Evolutionary conservation across 371 early-diverging fungal species (phyloP).

Genomic region (Coemansia sp.): DNA sequence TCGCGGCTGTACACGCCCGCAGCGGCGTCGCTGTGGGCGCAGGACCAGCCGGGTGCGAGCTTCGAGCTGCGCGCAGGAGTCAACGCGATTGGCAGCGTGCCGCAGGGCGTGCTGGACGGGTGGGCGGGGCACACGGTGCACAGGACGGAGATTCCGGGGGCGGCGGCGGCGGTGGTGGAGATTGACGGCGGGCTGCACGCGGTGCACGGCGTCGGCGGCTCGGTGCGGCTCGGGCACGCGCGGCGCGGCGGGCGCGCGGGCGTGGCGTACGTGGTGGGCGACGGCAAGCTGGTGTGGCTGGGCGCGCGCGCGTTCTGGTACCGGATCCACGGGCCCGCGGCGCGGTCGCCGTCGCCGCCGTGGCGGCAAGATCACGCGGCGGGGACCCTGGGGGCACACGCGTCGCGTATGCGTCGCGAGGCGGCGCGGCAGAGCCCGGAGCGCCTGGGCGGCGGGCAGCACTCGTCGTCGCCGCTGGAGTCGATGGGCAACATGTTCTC

Average conservation of each 20-base stretch:
- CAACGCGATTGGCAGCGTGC: background rate
- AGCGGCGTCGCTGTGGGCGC: slow-evolving; percentile 13
- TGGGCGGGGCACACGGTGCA: background rate
- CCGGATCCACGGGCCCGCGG: slow-evolving; percentile 10
- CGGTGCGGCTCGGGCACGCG: slow-evolving; percentile 28
- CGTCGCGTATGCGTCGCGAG: slow-evolving; percentile 3
- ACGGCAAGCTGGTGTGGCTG: slow-evolving; percentile 38
- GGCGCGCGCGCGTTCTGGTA: slow-evolving; percentile 35
- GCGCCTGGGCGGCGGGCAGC: background rate
- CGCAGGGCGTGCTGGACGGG: background rate
- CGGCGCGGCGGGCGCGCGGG: slow-evolving; percentile 4
- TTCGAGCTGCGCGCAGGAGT: slow-evolving; percentile 4
- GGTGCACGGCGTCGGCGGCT: slow-evolving; percentile 11
- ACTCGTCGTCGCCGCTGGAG: background rate
- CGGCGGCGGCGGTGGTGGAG: slow-evolving; percentile 13
- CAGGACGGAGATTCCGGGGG: background rate
- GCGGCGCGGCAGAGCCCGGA: no score
- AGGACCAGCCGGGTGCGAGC: background rate
- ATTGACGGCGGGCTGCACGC: slow-evolving; percentile 22
- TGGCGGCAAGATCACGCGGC: slow-evolving; percentile 13
- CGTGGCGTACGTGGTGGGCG: slow-evolving; percentile 22
- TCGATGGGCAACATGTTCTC: background rate
- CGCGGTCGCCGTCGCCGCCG: slow-evolving; percentile 29
- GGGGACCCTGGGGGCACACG: background rate
- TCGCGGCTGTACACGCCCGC: slow-evolving; percentile 15